phyloP scores from a whole-genome alignment of 1,284 basidiomycete genomes.

The Somion occarium region DNA sequence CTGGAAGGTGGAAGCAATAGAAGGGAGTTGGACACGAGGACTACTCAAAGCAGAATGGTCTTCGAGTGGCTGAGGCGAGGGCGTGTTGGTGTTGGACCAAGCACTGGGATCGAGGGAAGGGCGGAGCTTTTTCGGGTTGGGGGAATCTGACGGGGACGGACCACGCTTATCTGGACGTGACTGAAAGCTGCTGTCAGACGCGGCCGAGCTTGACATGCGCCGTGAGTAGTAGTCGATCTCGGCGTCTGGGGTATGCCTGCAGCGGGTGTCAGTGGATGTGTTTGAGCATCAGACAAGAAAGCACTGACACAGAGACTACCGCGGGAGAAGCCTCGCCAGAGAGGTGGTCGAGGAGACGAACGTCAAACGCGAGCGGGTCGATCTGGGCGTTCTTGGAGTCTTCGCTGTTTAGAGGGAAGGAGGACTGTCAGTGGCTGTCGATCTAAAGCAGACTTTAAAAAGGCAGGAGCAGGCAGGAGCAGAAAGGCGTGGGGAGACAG shows the following conservation, averaged over 20 bases:
- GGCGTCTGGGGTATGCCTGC: slow-evolving; percentile 28
- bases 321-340: slow-evolving; percentile 45
- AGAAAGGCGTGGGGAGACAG: slow-evolving; percentile 1
- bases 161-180: slow-evolving; percentile 56
- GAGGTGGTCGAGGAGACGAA: slow-evolving; percentile 37
- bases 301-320: slow-evolving; percentile 35
- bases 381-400: slow-evolving; percentile 15
- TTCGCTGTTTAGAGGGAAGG: slow-evolving; percentile 12
- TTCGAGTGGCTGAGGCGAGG: slow-evolving; percentile 38
- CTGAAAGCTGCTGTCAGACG: slow-evolving; percentile 56
- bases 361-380: slow-evolving; percentile 20
- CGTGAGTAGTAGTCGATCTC: slow-evolving; percentile 35
- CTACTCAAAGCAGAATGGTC: slow-evolving; percentile 36
- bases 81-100: slow-evolving; percentile 42
- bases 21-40: slow-evolving; percentile 64
- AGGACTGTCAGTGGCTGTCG: slow-evolving; percentile 3
- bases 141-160: slow-evolving; percentile 47
- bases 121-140: slow-evolving; percentile 44
- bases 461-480: background rate
- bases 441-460: background rate
- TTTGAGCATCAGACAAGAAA: slow-evolving; percentile 13
- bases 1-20: slow-evolving; percentile 64
- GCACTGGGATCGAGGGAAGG: slow-evolving; percentile 18
- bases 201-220: slow-evolving; percentile 34
- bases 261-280: slow-evolving; percentile 17